Evolutionary conservation across 345 rosid genomes (phyloP).

Genomic region (Aurinia saxatilis): DNA sequence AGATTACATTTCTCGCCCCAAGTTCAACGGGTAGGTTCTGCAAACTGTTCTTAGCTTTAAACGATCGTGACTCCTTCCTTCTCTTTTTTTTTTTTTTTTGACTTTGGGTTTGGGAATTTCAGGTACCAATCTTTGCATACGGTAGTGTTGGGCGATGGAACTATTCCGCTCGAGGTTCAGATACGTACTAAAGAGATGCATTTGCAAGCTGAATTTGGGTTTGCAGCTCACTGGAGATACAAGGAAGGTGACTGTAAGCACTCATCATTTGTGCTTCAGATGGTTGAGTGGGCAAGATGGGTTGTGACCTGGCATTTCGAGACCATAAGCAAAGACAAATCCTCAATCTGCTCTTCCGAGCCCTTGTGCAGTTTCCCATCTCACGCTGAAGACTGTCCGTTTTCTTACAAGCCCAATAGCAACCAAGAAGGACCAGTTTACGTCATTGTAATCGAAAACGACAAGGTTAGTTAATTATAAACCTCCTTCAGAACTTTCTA

Average conservation of each 20-base stretch:
- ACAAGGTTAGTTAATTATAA: conserved; percentile 48
- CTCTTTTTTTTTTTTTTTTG: background rate
- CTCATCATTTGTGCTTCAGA: conserved; percentile 76
- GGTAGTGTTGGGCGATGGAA: conserved; percentile 71
- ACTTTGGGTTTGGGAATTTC: conserved; percentile 18
- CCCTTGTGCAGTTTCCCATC: conserved; percentile 71
- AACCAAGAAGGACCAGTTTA: conserved; percentile 67
- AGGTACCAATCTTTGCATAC: conserved; percentile 93
- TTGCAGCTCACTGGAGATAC: conserved; percentile 99
- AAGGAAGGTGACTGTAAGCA: conserved; percentile 83
- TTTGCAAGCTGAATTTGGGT: conserved; percentile 92
- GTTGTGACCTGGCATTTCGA: conserved; percentile 92
- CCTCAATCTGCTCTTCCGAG: conserved; percentile 38
- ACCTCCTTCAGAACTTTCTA: background rate
- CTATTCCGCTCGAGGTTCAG: conserved; percentile 80
- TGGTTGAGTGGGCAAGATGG: conserved; percentile 99
- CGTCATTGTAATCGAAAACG: conserved; percentile 73
- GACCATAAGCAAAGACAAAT: conserved; percentile 59
- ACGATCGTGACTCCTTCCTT: background rate
- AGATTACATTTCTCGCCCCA: conserved; percentile 74
- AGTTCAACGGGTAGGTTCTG: conserved; percentile 69
- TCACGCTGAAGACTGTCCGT: conserved; percentile 71
- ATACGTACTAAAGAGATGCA: conserved; percentile 92
- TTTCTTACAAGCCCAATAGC: conserved; percentile 54
- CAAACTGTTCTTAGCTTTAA: background rate